Evolutionary conservation across 805 yeast genomes (phyloP), one percentile per base, ranked within the genome.

Genomic region (Starmerella stigmatis): DNA sequence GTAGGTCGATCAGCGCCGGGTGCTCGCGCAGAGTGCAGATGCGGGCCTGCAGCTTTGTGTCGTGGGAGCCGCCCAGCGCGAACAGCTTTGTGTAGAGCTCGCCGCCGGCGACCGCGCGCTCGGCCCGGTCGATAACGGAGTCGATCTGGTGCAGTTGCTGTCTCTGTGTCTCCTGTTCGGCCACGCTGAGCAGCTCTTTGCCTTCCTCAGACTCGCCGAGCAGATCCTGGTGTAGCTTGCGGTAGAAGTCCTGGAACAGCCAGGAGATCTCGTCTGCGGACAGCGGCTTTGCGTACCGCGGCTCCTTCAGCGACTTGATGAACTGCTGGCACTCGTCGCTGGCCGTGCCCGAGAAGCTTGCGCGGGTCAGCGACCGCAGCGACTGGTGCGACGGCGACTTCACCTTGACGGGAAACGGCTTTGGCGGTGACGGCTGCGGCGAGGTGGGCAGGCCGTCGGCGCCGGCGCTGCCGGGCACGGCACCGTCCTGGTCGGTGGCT

Each of bases 241-340:
- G 43, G 44, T 68, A 68, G 48, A 69, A 68, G 31, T 62, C 62
- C 54, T 67, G 72, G 47, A 64, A 68, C 20, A 68, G 53, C 44
- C 56, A 56, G 4, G 68, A 50, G n/a, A 69, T 58, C 40, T 64
- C 67, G 31, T 63, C 63, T 3, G 64, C 62, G 4, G 62, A 55
- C 31, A 69, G 51, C 5, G 68, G 69, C 16, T 62, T 54, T 12
- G 57, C 48, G 27, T 62, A 64, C 29, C 56, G 59, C 9, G 70
- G 70, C 45, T 68, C 68, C 43, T 62, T 64, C 15, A 64, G 53
- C 13, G 58, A 49, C 13, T 46, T 35, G 13, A 64, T 48, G 46
- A 64, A 63, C 29, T 23, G 26, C 12, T 50, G 48, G 44, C 54
- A 51, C 42, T 51, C 54, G 13, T 28, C 47, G 31, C 48, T 44